phyloP scores from a whole-genome alignment of 768 basidiomycete genomes.

The Ramaria sp. region DNA sequence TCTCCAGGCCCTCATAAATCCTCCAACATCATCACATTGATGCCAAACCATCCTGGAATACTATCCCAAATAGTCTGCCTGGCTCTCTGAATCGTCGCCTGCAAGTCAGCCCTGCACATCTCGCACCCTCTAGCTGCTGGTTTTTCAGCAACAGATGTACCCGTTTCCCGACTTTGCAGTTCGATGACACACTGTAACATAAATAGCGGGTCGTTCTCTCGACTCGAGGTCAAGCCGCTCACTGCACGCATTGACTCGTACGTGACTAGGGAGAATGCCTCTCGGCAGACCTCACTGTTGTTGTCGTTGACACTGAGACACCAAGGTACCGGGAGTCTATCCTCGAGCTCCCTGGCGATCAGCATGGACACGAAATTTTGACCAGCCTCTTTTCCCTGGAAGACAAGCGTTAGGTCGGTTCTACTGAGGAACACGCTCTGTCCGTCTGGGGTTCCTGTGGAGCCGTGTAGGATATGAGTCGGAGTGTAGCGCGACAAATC shows the following conservation, averaged over 20 bases:
- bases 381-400: constrained; percentile 54
- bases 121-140: constrained; percentile 29
- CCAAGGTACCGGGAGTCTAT: constrained; percentile 34
- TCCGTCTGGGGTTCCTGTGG: not conserved
- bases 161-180: constrained; percentile 64
- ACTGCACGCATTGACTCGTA: constrained; percentile 62
- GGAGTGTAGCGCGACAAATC: constrained; percentile 66
- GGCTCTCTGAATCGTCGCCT: constrained; percentile 29
- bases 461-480: constrained; percentile 52
- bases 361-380: constrained; percentile 56
- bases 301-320: constrained; percentile 36
- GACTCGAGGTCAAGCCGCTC: constrained; percentile 58
- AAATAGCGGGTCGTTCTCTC: constrained; percentile 66
- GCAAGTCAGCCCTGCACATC: constrained; percentile 40
- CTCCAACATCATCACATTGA: constrained; percentile 17
- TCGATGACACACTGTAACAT: constrained; percentile 58
- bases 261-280: constrained; percentile 69
- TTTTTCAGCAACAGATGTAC: constrained; percentile 45
- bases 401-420: constrained; percentile 29
- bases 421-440: constrained; percentile 15
- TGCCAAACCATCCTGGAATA: constrained; percentile 56
- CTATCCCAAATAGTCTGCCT: constrained; percentile 51
- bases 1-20: not conserved
- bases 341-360: constrained; percentile 43
- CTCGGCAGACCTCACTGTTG: constrained; percentile 36